Evolutionary conservation across 164 flowering plant genomes (phyloP), one percentile per base, ranked within the genome.

Genomic region (Piper longum): DNA sequence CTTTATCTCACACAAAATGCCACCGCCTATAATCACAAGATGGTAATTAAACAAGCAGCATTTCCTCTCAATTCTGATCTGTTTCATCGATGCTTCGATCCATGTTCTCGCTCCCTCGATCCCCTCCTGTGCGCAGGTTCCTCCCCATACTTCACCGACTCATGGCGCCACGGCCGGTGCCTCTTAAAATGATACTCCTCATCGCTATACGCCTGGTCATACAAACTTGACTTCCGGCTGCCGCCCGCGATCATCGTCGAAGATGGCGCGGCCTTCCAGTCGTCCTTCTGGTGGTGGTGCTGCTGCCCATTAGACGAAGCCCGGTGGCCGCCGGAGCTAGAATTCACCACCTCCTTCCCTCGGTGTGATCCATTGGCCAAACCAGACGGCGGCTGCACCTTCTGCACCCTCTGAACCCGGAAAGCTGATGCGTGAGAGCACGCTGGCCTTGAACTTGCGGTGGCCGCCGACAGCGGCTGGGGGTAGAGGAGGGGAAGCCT

Each of bases 361-460:
- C 76, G 78, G n/a, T n/a, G n/a, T 43, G 77, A 76, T 11, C 82
- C 83, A 66, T 85, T 82, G 39, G 72, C 64, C 11, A 56, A 65
- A n/a, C 40, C 51, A 2, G 71, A 8, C 17, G 75, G 64, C 0
- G 79, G 62, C 4, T 64, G 4, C 72, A 66, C 3, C 72, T 82
- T 82, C 66, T 81, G 67, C 75, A 11, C 67, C 87, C 0, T 14
- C 52, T 14, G 52, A 45, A 2, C 5, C 52, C 52, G 91, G 92
- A 67, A 81, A 92, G 73, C 95, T 85, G 11, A 92, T 92, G 62
- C 98, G 95, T 13, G 95, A 82, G 76, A 92, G 89, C 0, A 92
- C 98, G 60, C 95, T 92, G 0, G 64, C 70, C 67, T 91, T 91
- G 0, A 75, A 81, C 75, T 78, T 85, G 55, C 73, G 65, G 0